Evolutionary conservation across 257 asterid genomes (phyloP).

Genomic region (Cruciata laevipes): DNA sequence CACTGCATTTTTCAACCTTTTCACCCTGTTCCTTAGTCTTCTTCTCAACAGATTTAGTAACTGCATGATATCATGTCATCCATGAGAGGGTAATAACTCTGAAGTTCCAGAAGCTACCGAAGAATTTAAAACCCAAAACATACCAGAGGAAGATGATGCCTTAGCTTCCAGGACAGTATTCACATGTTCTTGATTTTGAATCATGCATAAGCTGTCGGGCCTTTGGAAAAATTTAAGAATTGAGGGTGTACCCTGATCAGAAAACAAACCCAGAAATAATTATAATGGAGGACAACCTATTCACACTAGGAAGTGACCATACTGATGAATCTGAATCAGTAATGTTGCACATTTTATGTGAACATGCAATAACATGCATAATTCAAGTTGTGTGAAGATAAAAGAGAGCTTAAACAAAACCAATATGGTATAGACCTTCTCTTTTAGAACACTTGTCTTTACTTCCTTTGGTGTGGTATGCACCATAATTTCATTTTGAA

Average conservation of each 20-base stretch:
- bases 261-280: conserved; percentile 6
- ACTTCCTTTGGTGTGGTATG: conserved; percentile 38
- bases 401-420: background rate
- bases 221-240: conserved; percentile 56
- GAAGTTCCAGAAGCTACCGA: background rate
- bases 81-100: background rate
- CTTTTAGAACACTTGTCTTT: conserved; percentile 41
- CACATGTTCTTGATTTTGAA: conserved; percentile 26
- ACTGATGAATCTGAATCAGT: background rate
- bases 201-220: conserved; percentile 25
- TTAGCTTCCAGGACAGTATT: conserved; percentile 30
- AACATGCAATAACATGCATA: background rate
- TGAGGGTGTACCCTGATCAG: conserved; percentile 55
- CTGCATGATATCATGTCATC: conserved; percentile 5
- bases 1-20: conserved; percentile 18
- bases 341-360: background rate
- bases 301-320: background rate
- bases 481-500: conserved; percentile 18
- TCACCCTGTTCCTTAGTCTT: conserved; percentile 19
- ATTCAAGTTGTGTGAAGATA: background rate
- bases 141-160: conserved; percentile 54
- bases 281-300: background rate
- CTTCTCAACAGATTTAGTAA: conserved; percentile 11
- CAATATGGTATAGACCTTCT: conserved; percentile 40
- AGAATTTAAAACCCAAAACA: conserved; percentile 10